phyloP scores from a whole-genome alignment of 768 basidiomycete genomes.

The Pleurotus sapidus region DNA sequence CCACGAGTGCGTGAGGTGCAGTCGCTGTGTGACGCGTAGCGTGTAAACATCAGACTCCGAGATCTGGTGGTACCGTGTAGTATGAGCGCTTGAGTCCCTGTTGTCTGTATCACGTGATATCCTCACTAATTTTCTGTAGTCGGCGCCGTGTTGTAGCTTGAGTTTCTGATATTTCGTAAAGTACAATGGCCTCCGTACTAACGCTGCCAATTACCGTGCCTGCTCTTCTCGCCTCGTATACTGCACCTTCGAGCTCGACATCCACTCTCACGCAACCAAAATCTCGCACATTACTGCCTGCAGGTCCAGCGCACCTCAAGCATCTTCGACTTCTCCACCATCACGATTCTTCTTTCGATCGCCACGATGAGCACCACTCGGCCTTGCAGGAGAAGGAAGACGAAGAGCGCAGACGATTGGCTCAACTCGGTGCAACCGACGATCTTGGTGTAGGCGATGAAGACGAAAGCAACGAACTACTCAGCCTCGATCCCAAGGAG shows the following conservation, averaged over 20 bases:
- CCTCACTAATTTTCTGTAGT: too few relatives aligned
- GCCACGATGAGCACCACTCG: conserved; percentile 67
- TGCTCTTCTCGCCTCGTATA: conserved; percentile 39
- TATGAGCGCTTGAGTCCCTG: too few relatives aligned
- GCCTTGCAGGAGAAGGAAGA: conserved; percentile 32
- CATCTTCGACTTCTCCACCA: conserved; percentile 75
- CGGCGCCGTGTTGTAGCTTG: too few relatives aligned
- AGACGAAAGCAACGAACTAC: conserved; percentile 66
- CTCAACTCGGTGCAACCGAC: conserved; percentile 59
- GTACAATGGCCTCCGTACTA: conserved; percentile 23
- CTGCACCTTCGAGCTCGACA: conserved; percentile 32
- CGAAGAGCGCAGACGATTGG: conserved; percentile 48
- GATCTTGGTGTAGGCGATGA: conserved; percentile 95
- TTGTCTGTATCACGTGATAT: too few relatives aligned
- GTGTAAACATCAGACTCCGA: too few relatives aligned
- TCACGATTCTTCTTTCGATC: conserved; percentile 77
- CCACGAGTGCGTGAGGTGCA: too few relatives aligned
- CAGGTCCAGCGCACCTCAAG: conserved; percentile 84
- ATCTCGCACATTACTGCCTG: conserved; percentile 64
- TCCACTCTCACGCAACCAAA: conserved; percentile 31
- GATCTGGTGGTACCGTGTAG: too few relatives aligned
- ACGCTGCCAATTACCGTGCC: conserved; percentile 27
- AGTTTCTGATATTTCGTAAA: too few relatives aligned
- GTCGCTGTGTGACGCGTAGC: too few relatives aligned
- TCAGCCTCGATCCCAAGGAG: conserved; percentile 89